phyloP scores from a whole-genome alignment of 768 basidiomycete genomes.

The Phlegmacium glaucopus region DNA sequence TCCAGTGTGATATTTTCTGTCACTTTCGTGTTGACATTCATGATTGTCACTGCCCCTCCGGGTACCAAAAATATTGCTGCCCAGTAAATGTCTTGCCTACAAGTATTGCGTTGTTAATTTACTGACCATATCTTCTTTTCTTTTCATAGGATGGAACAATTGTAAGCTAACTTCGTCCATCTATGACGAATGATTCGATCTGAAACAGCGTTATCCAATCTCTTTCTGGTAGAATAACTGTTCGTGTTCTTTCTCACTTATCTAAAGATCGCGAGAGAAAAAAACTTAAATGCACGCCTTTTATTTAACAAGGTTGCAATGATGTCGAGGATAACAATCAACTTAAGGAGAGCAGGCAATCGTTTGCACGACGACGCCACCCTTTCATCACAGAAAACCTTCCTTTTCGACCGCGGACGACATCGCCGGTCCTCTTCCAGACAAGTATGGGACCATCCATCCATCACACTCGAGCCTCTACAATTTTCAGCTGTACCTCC shows the following conservation, averaged over 20 bases:
- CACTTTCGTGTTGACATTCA: conserved; percentile 40
- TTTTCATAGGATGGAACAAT: conserved; percentile 31
- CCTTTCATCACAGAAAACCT: background rate
- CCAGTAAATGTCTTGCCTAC: conserved; percentile 31
- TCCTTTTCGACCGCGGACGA: background rate
- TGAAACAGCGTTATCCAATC: background rate
- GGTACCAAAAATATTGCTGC: conserved; percentile 45
- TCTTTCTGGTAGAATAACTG: conserved; percentile 9
- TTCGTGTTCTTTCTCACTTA: background rate
- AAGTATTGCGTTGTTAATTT: background rate
- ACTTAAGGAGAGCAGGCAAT: conserved; percentile 41
- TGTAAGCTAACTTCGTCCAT: conserved; percentile 23
- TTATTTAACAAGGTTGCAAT: conserved; percentile 39
- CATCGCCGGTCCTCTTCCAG: background rate
- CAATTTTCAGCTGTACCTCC: too few relatives aligned
- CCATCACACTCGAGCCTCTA: background rate
- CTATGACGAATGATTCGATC: background rate
- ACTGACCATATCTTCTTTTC: background rate
- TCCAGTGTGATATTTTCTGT: conserved; percentile 42
- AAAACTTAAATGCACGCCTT: conserved; percentile 1
- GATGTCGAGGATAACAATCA: conserved; percentile 68
- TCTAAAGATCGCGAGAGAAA: background rate
- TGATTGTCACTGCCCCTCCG: conserved; percentile 42
- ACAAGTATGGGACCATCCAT: background rate
- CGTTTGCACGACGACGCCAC: conserved; percentile 11